Conservation (phyloP, 1,139 yeast species). For the Pichia sp. region DNA sequence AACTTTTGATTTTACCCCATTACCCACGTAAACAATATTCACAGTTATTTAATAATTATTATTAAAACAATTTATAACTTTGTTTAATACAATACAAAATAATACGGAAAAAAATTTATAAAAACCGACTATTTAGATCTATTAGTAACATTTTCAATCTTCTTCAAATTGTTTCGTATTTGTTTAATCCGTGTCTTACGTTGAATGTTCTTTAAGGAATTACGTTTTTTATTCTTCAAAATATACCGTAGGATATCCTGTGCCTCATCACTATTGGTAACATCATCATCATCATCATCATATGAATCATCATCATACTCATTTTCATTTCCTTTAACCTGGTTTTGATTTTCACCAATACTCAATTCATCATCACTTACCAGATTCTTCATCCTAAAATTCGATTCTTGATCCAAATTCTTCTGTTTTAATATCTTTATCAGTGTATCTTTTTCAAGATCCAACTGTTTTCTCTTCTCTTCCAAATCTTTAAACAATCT, state of each 20-base stretch:
- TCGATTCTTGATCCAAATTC: too few species aligned
- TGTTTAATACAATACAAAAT: neutral
- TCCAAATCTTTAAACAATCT: conserved; percentile 22
- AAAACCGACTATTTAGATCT: too few species aligned
- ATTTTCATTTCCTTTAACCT: neutral
- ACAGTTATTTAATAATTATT: neutral
- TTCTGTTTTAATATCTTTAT: conserved; percentile 8
- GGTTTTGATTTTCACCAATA: neutral
- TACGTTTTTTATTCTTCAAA: conserved; percentile 3
- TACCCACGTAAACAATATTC: too few species aligned
- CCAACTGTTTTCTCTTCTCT: conserved; percentile 22
- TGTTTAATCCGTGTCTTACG: neutral
- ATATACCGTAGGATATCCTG: conserved; percentile 8
- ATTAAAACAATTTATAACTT: neutral
- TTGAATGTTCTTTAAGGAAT: neutral
- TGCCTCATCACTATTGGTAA: conserved; percentile 7
- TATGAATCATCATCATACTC: neutral
- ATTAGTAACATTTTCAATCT: conserved; percentile 8
- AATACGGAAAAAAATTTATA: too few species aligned
- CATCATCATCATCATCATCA: neutral
- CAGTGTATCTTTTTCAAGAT: conserved; percentile 17
- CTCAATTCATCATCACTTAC: neutral
- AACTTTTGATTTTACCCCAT: too few species aligned
- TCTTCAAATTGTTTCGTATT: conserved; percentile 7
- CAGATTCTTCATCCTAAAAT: neutral